phyloP scores from a whole-genome alignment of 2,329 filamentous ascomycete species.

The Penicillium palitans region DNA sequence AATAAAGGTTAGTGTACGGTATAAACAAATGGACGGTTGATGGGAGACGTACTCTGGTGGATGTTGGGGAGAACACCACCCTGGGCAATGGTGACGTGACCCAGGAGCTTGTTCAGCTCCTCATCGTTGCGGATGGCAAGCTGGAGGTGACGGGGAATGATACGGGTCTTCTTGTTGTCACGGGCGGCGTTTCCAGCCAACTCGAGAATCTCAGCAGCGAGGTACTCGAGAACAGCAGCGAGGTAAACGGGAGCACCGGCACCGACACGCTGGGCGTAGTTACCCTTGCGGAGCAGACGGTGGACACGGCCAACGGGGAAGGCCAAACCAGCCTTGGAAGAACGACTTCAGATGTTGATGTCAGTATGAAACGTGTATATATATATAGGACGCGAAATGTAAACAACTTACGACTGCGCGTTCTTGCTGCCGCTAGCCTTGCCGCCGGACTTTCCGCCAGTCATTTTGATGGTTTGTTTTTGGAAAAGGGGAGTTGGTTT shows the following conservation, averaged over 20 bases:
- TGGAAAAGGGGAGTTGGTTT: slow-evolving; percentile 1
- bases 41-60: slow-evolving; percentile 74
- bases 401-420: slow-evolving; percentile 86
- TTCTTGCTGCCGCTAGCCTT: slow-evolving; percentile 99
- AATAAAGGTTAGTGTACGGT: neutral
- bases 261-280: slow-evolving; percentile 99
- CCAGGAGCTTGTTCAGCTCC: slow-evolving; percentile 98
- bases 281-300: slow-evolving; percentile 97
- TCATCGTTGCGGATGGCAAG: slow-evolving; percentile 99
- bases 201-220: slow-evolving; percentile 98
- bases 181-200: slow-evolving; percentile 97
- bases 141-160: slow-evolving; percentile 98
- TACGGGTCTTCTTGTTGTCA: slow-evolving; percentile 99
- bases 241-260: slow-evolving; percentile 96
- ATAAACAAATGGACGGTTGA: slow-evolving; percentile 8
- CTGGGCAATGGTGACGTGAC: slow-evolving; percentile 94
- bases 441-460: slow-evolving; percentile 99
- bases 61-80: slow-evolving; percentile 97
- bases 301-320: slow-evolving; percentile 99
- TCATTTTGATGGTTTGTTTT: slow-evolving; percentile 76
- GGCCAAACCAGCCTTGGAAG: slow-evolving; percentile 97
- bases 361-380: slow-evolving; percentile 14
- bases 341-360: slow-evolving; percentile 69
- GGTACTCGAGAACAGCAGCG: slow-evolving; percentile 95
- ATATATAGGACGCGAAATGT: slow-evolving; percentile 14